Evolutionary conservation across 805 yeast genomes (phyloP).

Genomic region (Wickerhamomyces queroliae): DNA sequence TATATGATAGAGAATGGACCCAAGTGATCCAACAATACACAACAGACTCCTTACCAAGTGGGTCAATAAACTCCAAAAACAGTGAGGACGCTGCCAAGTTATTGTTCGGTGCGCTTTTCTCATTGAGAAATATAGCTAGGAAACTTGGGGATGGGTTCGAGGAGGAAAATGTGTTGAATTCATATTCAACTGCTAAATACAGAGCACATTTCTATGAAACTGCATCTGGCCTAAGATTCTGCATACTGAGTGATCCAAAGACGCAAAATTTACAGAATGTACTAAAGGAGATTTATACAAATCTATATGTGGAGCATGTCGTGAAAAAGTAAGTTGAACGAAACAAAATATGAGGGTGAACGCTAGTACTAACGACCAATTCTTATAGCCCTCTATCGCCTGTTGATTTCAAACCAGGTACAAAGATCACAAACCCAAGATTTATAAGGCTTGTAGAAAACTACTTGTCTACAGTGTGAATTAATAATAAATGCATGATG

Average conservation of each 20-base stretch:
- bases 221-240: conserved; percentile 71
- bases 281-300: conserved; percentile 53
- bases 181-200: conserved; percentile 69
- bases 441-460: conserved; percentile 54
- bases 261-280: conserved; percentile 50
- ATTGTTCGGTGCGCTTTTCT: conserved; percentile 78
- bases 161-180: conserved; percentile 32
- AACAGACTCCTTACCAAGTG: conserved; percentile 14
- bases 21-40: conserved; percentile 15
- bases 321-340: conserved; percentile 39
- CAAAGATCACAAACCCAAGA: conserved; percentile 47
- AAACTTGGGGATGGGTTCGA: conserved; percentile 35
- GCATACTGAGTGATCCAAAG: conserved; percentile 61
- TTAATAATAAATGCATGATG: background rate
- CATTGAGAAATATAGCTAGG: conserved; percentile 70
- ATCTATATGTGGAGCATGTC: conserved; percentile 52
- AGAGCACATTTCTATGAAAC: conserved; percentile 79
- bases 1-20: conserved; percentile 73
- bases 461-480: conserved; percentile 18
- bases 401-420: conserved; percentile 49
- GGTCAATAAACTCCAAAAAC: conserved; percentile 45
- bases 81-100: conserved; percentile 72
- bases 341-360: conserved; percentile 20
- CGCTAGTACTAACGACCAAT: conserved; percentile 11
- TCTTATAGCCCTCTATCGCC: conserved; percentile 36